Evolutionary conservation across 2,329 filamentous ascomycete genomes (phyloP).

Genomic region (Alternaria sp.): DNA sequence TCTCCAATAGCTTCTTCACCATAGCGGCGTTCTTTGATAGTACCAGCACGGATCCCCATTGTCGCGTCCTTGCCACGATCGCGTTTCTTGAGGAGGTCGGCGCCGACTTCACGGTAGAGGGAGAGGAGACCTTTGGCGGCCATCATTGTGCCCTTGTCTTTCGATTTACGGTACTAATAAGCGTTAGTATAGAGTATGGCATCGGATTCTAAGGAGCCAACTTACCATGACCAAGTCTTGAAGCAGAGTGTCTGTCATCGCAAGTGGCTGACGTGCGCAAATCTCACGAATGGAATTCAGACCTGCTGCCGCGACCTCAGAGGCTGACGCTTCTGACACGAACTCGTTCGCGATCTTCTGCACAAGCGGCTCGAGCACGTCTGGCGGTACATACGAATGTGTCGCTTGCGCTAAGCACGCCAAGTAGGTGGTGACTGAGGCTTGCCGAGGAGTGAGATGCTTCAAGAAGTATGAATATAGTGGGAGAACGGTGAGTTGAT

Average conservation of each 20-base stretch:
- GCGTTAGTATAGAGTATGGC: slow-evolving; percentile 4
- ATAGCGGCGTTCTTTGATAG: slow-evolving; percentile 77
- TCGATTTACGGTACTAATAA: slow-evolving; percentile 80
- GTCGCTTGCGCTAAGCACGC: slow-evolving; percentile 91
- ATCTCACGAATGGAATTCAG: slow-evolving; percentile 95
- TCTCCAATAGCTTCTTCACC: slow-evolving; percentile 83
- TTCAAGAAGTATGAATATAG: slow-evolving; percentile 77
- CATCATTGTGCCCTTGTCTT: slow-evolving; percentile 99
- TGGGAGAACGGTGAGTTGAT: slow-evolving; percentile 86
- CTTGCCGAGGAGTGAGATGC: slow-evolving; percentile 59
- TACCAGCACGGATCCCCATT: slow-evolving; percentile 77
- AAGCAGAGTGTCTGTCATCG: slow-evolving; percentile 93
- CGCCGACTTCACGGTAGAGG: slow-evolving; percentile 88
- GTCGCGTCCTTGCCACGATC: slow-evolving; percentile 91
- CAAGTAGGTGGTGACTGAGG: slow-evolving; percentile 89
- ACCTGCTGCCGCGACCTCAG: slow-evolving; percentile 89
- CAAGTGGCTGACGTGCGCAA: slow-evolving; percentile 89
- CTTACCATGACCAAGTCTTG: slow-evolving; percentile 83
- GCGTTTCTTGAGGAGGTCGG: slow-evolving; percentile 85
- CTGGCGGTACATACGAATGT: slow-evolving; percentile 89
- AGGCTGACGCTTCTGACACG: slow-evolving; percentile 89
- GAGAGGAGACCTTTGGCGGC: slow-evolving; percentile 90
- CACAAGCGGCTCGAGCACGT: slow-evolving; percentile 86
- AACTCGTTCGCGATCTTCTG: slow-evolving; percentile 99
- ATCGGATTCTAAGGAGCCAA: not conserved